These are phyloP conservation scores for Funneliformis caledonium DNA, from an alignment of 371 early-diverging fungal species.

Conservation along the genomic window DNA sequence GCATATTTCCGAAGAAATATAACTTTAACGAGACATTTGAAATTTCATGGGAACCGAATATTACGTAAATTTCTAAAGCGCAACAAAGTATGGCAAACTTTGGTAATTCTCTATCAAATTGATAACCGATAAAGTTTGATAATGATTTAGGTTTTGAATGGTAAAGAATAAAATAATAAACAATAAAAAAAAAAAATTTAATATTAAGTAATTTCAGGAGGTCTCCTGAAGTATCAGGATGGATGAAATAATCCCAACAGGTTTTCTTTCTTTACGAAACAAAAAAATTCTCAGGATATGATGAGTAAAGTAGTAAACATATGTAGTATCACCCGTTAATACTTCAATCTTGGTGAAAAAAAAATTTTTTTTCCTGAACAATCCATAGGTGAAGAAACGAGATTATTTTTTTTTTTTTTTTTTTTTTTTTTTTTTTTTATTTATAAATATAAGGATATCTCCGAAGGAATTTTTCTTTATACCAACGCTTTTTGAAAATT, in stretches of 20 bases:
- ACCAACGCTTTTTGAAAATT: neutral
- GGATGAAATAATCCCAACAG: neutral
- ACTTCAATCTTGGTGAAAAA: no score
- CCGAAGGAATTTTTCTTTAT: neutral
- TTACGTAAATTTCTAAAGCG: neutral
- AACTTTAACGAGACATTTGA: neutral
- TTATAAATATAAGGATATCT: neutral
- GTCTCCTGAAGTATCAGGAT: neutral
- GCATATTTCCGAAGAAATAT: neutral
- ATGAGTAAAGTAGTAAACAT: no score
- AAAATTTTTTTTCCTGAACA: no score
- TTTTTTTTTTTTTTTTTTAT: no score
- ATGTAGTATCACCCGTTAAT: neutral
- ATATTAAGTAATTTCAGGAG: neutral
- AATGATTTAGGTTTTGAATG: neutral
- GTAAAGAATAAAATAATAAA: no score
- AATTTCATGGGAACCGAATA: neutral
- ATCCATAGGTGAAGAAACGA: no score
- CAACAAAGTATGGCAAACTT: neutral
- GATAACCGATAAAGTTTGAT: neutral
- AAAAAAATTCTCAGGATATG: neutral
- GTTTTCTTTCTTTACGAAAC: neutral
- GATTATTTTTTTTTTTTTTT: no score
- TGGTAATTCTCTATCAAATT: neutral
- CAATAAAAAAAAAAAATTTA: neutral